Conservation (phyloP, 1,284 basidiomycete genomes). For the Malassezia psittaci region DNA sequence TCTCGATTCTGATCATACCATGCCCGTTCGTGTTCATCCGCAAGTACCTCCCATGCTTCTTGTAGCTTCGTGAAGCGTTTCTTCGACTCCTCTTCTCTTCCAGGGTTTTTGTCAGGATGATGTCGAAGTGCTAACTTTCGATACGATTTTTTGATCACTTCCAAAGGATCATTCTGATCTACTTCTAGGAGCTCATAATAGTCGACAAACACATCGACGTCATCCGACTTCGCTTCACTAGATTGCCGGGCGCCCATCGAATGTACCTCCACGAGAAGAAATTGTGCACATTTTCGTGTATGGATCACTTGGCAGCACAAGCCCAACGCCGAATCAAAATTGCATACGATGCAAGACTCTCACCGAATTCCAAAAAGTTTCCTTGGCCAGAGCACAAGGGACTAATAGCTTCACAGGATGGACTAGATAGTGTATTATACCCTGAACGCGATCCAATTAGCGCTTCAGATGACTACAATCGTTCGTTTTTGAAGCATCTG, state of each 20-base stretch:
- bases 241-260: constrained; percentile 18
- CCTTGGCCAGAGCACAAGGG: constrained; percentile 4
- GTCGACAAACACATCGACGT: constrained; percentile 33
- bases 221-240: constrained; percentile 8
- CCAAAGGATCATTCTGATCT: constrained; percentile 31
- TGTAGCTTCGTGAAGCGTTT: constrained; percentile 77
- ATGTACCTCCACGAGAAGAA: neutral
- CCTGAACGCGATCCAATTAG: neutral
- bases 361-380: constrained; percentile 7
- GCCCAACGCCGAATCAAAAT: neutral
- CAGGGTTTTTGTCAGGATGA: constrained; percentile 51
- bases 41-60: constrained; percentile 75
- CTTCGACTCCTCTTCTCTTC: constrained; percentile 70
- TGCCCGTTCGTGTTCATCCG: constrained; percentile 61
- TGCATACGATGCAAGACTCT: constrained; percentile 15
- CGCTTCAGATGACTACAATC: constrained; percentile 6
- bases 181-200: constrained; percentile 43
- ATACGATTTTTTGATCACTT: constrained; percentile 44
- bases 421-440: neutral
- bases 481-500: constrained; percentile 13
- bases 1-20: constrained; percentile 96
- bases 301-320: neutral
- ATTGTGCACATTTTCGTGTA: neutral
- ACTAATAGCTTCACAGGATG: constrained; percentile 1
- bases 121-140: constrained; percentile 47